phyloP scores from a whole-genome alignment of 106 monocot species.

The Dioscorea zingiberensis region DNA sequence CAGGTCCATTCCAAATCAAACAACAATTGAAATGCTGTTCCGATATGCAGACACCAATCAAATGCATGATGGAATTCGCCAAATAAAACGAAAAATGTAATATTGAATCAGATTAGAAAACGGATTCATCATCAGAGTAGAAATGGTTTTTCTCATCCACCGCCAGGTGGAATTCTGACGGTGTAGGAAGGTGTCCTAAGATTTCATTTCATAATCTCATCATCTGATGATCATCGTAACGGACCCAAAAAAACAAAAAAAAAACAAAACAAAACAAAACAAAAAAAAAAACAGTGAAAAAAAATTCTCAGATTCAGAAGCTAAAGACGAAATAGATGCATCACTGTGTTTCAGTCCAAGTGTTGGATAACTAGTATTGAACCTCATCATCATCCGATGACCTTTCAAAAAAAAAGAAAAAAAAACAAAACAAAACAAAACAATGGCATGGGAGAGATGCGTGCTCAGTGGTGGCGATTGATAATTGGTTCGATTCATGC shows the following conservation, averaged over 20 bases:
- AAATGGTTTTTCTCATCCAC: conserved; percentile 32
- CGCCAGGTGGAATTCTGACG: not conserved
- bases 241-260: not conserved
- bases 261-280: not conserved
- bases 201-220: conserved; percentile 21
- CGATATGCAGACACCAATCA: not conserved
- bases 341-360: conserved; percentile 25
- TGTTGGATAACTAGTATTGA: conserved; percentile 17
- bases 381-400: conserved; percentile 23
- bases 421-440: not conserved
- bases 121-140: conserved; percentile 15
- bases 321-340: conserved; percentile 4
- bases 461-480: conserved; percentile 21
- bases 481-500: conserved; percentile 22
- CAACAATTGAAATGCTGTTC: not conserved
- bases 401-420: not conserved
- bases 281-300: not conserved
- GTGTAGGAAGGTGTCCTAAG: conserved; percentile 57
- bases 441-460: not conserved
- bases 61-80: too few species aligned
- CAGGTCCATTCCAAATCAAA: not conserved
- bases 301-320: conserved; percentile 16
- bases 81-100: not conserved
- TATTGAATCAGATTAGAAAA: not conserved
- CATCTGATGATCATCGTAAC: conserved; percentile 9